Evolutionary conservation across 768 basidiomycete species (phyloP).

Genomic region (Dentipellis fragilis): DNA sequence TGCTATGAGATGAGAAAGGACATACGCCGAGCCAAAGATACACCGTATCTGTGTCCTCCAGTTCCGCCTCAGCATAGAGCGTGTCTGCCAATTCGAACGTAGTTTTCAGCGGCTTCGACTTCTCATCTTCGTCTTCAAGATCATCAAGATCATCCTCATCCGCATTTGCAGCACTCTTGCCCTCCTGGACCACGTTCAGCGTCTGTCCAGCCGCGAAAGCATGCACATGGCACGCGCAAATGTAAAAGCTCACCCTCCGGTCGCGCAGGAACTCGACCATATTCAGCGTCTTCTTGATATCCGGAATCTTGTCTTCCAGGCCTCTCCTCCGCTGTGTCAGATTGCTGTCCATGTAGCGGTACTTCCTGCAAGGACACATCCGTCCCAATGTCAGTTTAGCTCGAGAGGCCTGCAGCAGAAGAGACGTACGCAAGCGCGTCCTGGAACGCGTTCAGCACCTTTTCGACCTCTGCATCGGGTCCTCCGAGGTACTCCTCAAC

Average conservation of each 20-base stretch:
- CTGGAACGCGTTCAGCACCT: slow-evolving; percentile 70
- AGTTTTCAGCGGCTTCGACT: slow-evolving; percentile 53
- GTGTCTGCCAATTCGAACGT: slow-evolving; percentile 97
- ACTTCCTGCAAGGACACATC: slow-evolving; percentile 60
- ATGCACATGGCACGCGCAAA: neutral
- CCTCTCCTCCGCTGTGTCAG: slow-evolving; percentile 67
- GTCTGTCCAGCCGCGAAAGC: too few species aligned
- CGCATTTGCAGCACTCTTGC: slow-evolving; percentile 37
- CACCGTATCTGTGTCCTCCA: slow-evolving; percentile 82
- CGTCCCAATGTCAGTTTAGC: slow-evolving; percentile 10
- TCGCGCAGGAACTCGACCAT: slow-evolving; percentile 82
- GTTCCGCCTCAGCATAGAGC: slow-evolving; percentile 82
- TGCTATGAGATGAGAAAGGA: slow-evolving; percentile 8
- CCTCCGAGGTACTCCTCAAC: slow-evolving; percentile 82
- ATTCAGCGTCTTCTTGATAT: slow-evolving; percentile 83
- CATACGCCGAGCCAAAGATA: slow-evolving; percentile 94
- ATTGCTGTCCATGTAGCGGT: slow-evolving; percentile 94
- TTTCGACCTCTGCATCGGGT: slow-evolving; percentile 68
- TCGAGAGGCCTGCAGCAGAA: neutral
- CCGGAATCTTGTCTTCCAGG: slow-evolving; percentile 91
- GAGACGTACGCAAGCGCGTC: slow-evolving; percentile 84
- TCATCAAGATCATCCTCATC: slow-evolving; percentile 34
- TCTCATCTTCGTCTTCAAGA: slow-evolving; percentile 32
- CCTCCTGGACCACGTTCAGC: slow-evolving; percentile 37
- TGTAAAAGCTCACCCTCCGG: slow-evolving; percentile 42